phyloP scores from a whole-genome alignment of 495 filamentous ascomycete species.

The Aspergillus haitiensis region DNA sequence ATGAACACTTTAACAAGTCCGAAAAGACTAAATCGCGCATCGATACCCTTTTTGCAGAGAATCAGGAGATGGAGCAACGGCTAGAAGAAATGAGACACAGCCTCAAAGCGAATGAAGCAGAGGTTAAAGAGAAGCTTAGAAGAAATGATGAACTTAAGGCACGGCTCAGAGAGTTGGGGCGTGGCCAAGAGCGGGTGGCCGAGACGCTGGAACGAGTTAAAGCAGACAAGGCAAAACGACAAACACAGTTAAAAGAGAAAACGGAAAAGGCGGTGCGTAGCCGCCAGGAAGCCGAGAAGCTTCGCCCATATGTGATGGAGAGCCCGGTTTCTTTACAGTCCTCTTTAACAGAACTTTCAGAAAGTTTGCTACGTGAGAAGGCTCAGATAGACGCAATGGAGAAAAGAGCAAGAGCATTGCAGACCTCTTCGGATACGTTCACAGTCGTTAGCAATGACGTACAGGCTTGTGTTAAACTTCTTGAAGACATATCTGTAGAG shows the following conservation, averaged over 20 bases:
- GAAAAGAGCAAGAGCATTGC: slow-evolving; percentile 79
- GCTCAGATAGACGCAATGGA: slow-evolving; percentile 83
- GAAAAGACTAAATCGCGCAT: slow-evolving; percentile 83
- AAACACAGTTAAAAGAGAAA: slow-evolving; percentile 74
- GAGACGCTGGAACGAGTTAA: slow-evolving; percentile 75
- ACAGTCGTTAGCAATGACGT: slow-evolving; percentile 80
- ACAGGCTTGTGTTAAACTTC: slow-evolving; percentile 76
- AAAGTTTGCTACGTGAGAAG: slow-evolving; percentile 73
- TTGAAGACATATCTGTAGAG: slow-evolving; percentile 83
- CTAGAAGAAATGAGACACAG: slow-evolving; percentile 79
- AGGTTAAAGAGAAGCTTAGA: slow-evolving; percentile 75
- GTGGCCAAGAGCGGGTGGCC: slow-evolving; percentile 74
- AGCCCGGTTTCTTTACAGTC: slow-evolving; percentile 79
- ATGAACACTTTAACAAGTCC: slow-evolving; percentile 86
- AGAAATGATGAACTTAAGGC: slow-evolving; percentile 83
- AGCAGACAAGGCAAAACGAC: slow-evolving; percentile 68
- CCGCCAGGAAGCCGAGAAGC: slow-evolving; percentile 78
- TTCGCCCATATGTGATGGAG: slow-evolving; percentile 88
- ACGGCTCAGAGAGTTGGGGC: slow-evolving; percentile 70
- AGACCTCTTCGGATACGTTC: slow-evolving; percentile 89
- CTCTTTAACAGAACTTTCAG: slow-evolving; percentile 76
- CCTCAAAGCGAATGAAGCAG: slow-evolving; percentile 71
- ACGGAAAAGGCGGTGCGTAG: slow-evolving; percentile 59
- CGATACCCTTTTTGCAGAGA: slow-evolving; percentile 80
- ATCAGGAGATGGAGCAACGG: slow-evolving; percentile 77